A percentile compares a stretch with the other conserved stretches of the same genome.
These are phyloP conservation scores for Ceratobasidium sp. DNA, from an alignment of 1,284 basidiomycete species.

Conservation along the genomic window DNA sequence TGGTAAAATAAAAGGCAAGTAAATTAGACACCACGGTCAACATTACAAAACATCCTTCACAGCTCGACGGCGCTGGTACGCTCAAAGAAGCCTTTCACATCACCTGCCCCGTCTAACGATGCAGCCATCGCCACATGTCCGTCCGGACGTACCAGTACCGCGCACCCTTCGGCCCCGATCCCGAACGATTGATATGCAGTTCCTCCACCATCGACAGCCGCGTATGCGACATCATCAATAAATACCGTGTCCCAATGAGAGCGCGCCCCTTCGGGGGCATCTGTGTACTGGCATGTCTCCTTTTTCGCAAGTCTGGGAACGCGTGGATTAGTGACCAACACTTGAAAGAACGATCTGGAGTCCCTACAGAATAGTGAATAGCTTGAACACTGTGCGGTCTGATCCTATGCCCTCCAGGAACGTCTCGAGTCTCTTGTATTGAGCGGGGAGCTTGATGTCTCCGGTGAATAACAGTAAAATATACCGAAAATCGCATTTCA, in stretches of 20 bases:
- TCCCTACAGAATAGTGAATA: slow-evolving; percentile 28
- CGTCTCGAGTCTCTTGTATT: slow-evolving; percentile 56
- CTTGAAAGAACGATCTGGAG: neutral
- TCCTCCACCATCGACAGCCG: slow-evolving; percentile 54
- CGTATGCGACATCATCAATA: slow-evolving; percentile 18
- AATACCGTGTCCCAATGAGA: slow-evolving; percentile 63
- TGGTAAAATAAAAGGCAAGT: too few relatives aligned
- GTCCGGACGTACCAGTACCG: slow-evolving; percentile 77
- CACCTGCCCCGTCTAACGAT: slow-evolving; percentile 58
- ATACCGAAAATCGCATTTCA: slow-evolving; percentile 75
- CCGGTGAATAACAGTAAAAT: slow-evolving; percentile 77
- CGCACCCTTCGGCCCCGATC: slow-evolving; percentile 65
- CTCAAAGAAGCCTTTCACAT: neutral
- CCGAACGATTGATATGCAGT: slow-evolving; percentile 67
- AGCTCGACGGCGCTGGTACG: neutral
- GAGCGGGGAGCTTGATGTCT: slow-evolving; percentile 58
- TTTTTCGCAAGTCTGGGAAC: slow-evolving; percentile 55
- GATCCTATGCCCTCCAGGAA: slow-evolving; percentile 45
- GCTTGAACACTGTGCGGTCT: neutral
- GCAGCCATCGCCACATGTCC: slow-evolving; percentile 74
- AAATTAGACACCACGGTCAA: too few relatives aligned
- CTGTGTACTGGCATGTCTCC: slow-evolving; percentile 60
- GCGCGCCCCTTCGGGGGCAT: slow-evolving; percentile 64
- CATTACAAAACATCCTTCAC: neutral
- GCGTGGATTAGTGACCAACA: neutral